Evolutionary conservation across 2,329 filamentous ascomycete species (phyloP), one percentile per base, ranked within the genome.

Genomic region (Fusarium pseudoanthophilum): DNA sequence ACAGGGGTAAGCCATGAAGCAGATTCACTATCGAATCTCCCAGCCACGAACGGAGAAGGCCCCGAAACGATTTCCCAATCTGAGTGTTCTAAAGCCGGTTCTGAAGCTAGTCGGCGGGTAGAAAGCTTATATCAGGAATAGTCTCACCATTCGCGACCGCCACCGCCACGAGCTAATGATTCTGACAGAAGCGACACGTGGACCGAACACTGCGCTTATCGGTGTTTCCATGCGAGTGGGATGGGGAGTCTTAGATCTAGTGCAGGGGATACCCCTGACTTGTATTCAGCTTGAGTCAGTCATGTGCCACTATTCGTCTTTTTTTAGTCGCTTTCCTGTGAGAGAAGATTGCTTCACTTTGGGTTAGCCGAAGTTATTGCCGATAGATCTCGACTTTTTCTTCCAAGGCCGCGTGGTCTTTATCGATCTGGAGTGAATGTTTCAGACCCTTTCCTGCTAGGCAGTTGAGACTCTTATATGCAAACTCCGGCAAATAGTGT

Each of bases 181-280:
- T 57, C 36, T 37, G 59, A 45, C 37, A 45, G 39, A 42, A 34
- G n/a, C 59, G 49, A 57, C 59, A 45, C 39, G 51, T 61, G 59
- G 51, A 24, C 28, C 28, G 15, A 8, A 39, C 21, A 20, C 32
- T 30, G 11, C 40, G 40, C 55, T 58, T 48, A 58, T 58, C 55
- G 30, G 55, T 28, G 18, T 11, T 57, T 26, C 39, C 30, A 46
- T 8, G 30, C 18, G 7, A 21, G 30, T 26, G 28, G 30, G 5
- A 24, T 20, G 10, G 6, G 20, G 30, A 34, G 21, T 24, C 21
- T 37, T 57, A 57, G 51, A 56, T 45, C 37, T 4, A 5, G 32
- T 34, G n/a, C 18, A 30, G 28, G 36, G 36, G 18, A 30, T 45
- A 30, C 39, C 37, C 26, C 46, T 60, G 46, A 32, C 24, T 28